Evolutionary conservation across 768 basidiomycete species (phyloP), one percentile per base, ranked within the genome.

Genomic region (Pulveroboletus sp.): DNA sequence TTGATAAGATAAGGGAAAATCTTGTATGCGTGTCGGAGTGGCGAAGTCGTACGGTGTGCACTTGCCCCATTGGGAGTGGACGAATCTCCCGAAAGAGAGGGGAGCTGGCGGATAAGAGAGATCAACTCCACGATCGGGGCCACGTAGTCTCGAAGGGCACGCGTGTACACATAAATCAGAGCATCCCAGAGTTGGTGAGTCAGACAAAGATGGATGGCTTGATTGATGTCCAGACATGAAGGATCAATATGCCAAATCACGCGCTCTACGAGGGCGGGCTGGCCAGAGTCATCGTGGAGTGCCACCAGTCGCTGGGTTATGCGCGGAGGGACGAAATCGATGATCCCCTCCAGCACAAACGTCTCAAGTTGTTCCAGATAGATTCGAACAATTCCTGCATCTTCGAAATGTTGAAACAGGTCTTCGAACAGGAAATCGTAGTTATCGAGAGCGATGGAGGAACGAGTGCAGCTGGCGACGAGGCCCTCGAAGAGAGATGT

Each of bases 231-330:
- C 51, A 99, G 71, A 58, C 85, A 90, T 2, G 80, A 71, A 1
- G 95, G 93, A 58, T 96, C 90, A 56, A 97, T 91, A 63, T 95
- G 91, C 93, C 93, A 97, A 47, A 99, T 95, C 49, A 97, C 74
- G 26, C 82, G 80, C 66, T 99, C 94, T 2, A 87, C 89, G 4
- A 82, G 74, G 42, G 89, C 87, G 8, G 85, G 82, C 30, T 83
- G 79, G 12, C 73, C 75, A 37, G 82, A 76, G 27, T 82, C 80
- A 39, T 86, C 88, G 59, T 96, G 89, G 36, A 89, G 69, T 2
- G 80, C 78, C 43, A 98, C 78, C 22, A 99, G 72, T 47, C 81
- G 77, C 65, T 99, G 93, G 6, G 90, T 88, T 50, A 99, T 85
- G 30, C 84, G 81, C 9, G 95, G 92, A 12, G 96, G 93, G 5